These are phyloP conservation scores for Boletus sp. DNA, from an alignment of 768 basidiomycete genomes.

Conservation along the genomic window DNA sequence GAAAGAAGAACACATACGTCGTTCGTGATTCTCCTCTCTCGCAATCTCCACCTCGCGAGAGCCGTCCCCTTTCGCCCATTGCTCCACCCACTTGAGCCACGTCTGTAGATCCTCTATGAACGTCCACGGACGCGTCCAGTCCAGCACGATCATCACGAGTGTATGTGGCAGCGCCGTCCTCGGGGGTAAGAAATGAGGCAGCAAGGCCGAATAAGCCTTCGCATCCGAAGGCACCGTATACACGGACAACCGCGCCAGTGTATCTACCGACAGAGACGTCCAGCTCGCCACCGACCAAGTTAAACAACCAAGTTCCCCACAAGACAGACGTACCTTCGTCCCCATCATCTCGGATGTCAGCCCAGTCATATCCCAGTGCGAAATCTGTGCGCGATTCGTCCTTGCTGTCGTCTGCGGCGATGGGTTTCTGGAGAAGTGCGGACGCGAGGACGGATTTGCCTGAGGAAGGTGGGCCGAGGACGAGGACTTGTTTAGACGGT, in stretches of 20 bases:
- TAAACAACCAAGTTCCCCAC: background rate
- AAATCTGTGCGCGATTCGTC: constrained; percentile 68
- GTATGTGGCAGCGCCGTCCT: constrained; percentile 64
- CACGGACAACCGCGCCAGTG: constrained; percentile 82
- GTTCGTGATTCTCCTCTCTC: constrained; percentile 78
- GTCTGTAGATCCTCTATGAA: constrained; percentile 81
- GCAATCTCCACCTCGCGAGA: constrained; percentile 70
- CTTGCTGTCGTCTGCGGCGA: constrained; percentile 48
- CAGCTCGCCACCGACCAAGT: background rate
- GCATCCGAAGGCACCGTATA: constrained; percentile 86
- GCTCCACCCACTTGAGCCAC: constrained; percentile 87
- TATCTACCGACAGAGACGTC: constrained; percentile 49
- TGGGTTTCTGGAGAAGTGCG: constrained; percentile 66
- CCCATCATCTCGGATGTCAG: constrained; percentile 86
- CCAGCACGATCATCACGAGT: constrained; percentile 78
- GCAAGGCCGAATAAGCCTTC: constrained; percentile 61
- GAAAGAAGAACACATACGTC: constrained; percentile 50
- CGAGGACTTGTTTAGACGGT: constrained; percentile 81
- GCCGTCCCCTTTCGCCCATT: constrained; percentile 67
- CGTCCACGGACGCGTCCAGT: constrained; percentile 94
- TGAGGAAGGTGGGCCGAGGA: constrained; percentile 75
- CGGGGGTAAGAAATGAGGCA: constrained; percentile 80
- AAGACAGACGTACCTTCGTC: constrained; percentile 74
- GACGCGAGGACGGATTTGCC: constrained; percentile 77
- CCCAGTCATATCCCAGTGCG: constrained; percentile 89